Base-by-base conservation (phyloP, 371 early-diverging fungal species). In the Circinella minor region DNA sequence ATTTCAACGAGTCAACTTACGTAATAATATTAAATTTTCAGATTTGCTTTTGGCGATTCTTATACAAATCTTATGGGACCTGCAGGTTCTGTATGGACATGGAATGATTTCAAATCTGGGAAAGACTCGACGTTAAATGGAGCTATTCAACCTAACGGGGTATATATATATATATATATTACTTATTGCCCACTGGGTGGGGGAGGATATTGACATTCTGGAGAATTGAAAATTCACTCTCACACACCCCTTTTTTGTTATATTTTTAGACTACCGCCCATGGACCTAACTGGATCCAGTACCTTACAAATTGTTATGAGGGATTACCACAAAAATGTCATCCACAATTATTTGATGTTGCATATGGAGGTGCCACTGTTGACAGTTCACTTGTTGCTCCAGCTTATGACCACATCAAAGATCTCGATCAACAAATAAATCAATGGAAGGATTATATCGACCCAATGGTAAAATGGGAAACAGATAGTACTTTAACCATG, bases 21-120 rank as follows among this genome's bases (percentile, higher is more conserved):
- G 36, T 51, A 51, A 43, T 43, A 36, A 27, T 6, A 18, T 3
- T 3, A 48, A 4, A 65, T 37, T 0, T 15, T 27, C 49, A 70
- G 70, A 7, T 70, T 70, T 51, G 65, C 65, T 14, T 70, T 65
- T 59, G 70, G 65, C 18, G 70, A 70, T 51, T 70, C 70, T 5
- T 70, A 60, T 43, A 70, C 70, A 6, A 64, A 65, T 20, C 20
- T 70, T 13, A 57, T 70, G 37, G 70, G 70, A n/a, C 38, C 61
- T 48, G 57, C 65, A 36, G 70, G 70, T n/a, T 65, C 65, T 8
- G 65, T 65, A 14, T 65, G 60, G 54, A 70, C 70, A 17, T 70
- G 70, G 70, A 60, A 70, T 15, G 20, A 65, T 13, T 70, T 70
- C 39, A 36, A 46, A 20, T 46, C 59, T 13, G 51, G 51, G 39